Evolutionary conservation across 2,329 filamentous ascomycete species (phyloP).

Genomic region (Scedosporium dehoogii): DNA sequence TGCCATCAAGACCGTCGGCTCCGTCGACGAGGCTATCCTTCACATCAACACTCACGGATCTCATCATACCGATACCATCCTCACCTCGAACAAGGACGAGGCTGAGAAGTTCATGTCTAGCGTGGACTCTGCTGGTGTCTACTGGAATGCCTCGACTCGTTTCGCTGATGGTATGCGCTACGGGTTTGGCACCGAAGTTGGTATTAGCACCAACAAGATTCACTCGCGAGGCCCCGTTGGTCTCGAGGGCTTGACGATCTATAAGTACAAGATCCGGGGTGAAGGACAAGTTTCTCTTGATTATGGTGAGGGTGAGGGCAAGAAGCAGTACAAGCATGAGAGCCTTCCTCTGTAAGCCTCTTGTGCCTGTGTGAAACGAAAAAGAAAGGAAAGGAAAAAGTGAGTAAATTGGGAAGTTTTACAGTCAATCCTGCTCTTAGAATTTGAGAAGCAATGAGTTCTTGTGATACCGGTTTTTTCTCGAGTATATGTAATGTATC

Average conservation of each 20-base stretch:
- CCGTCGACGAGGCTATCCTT: conserved; percentile 59
- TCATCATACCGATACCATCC: conserved; percentile 86
- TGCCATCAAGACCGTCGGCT: conserved; percentile 69
- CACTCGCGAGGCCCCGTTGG: conserved; percentile 90
- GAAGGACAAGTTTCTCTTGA: conserved; percentile 70
- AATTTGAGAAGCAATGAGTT: too few relatives aligned
- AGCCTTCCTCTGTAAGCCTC: conserved; percentile 21
- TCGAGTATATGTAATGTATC: too few relatives aligned
- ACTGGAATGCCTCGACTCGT: conserved; percentile 92
- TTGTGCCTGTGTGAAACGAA: neutral
- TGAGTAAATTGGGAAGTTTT: neutral
- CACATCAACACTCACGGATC: conserved; percentile 93
- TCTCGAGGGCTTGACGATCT: conserved; percentile 88
- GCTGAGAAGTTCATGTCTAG: conserved; percentile 77
- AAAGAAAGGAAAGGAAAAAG: neutral
- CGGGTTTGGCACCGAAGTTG: conserved; percentile 95
- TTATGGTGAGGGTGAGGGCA: conserved; percentile 57
- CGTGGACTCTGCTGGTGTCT: conserved; percentile 84
- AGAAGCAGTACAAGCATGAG: conserved; percentile 51
- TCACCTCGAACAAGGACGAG: conserved; percentile 57
- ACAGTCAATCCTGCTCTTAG: neutral
- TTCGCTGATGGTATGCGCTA: conserved; percentile 96
- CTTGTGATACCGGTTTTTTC: too few relatives aligned
- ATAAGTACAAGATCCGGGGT: conserved; percentile 88
- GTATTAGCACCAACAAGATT: conserved; percentile 98